Evolutionary conservation across 2,329 filamentous ascomycete genomes (phyloP).

Genomic region (Tympanopsis confertula): DNA sequence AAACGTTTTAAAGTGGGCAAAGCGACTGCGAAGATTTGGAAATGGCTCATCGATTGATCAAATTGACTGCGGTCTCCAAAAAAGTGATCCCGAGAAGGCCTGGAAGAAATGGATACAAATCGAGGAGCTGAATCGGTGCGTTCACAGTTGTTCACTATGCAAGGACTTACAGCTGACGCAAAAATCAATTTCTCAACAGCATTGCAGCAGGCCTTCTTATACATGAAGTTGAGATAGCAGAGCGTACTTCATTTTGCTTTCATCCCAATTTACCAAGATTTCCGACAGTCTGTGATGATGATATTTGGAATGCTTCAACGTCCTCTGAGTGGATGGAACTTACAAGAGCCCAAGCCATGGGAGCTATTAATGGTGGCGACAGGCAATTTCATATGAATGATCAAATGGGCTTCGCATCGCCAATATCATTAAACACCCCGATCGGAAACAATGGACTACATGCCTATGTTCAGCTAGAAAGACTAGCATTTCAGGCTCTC

Average conservation of each 20-base stretch:
- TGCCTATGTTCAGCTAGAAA: neutral
- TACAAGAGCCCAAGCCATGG: too few species aligned
- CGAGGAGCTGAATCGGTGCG: constrained; percentile 3
- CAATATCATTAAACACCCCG: too few species aligned
- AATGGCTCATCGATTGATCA: neutral
- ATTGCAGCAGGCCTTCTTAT: constrained; percentile 9
- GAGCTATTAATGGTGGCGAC: too few species aligned
- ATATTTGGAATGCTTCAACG: neutral
- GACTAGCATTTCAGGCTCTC: neutral
- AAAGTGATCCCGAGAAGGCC: neutral
- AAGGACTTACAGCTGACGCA: neutral
- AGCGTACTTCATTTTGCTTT: constrained; percentile 10
- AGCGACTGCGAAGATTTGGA: too few species aligned
- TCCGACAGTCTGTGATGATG: neutral
- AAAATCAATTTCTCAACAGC: neutral
- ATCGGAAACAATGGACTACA: neutral
- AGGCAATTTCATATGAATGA: too few species aligned
- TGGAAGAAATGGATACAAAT: neutral
- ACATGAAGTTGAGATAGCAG: constrained; percentile 15
- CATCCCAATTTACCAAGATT: neutral
- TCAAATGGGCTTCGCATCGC: too few species aligned
- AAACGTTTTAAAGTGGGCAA: constrained; percentile 4
- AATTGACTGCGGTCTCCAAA: neutral
- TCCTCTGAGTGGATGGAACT: neutral
- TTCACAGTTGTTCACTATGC: neutral